Base-by-base conservation (phyloP, 2,329 filamentous ascomycete genomes). In the Beauveria sp. region DNA sequence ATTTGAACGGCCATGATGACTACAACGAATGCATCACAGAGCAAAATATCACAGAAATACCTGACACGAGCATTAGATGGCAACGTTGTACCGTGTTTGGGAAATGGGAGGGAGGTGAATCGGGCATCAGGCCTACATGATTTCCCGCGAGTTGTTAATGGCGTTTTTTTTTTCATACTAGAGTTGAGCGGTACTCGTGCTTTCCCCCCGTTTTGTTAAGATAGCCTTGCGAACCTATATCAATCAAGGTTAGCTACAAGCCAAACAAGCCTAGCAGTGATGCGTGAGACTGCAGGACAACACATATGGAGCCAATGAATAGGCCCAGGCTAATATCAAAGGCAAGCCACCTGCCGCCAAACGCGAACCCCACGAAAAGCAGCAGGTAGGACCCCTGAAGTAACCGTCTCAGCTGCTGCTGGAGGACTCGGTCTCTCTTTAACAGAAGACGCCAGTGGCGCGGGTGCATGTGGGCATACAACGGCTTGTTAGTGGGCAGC, bases 11-110 rank as follows among this genome's bases (percentile, higher is more conserved):
- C 59, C 30, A 55, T 50, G 52, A 61, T 50, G 59, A 61, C 22
- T 55, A 55, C 59, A 61, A 61, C 50, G 52, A 60, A 55, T 55
- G 59, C 59, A 61, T 55, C 52, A 61, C 59, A 61, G 59, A 61
- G 59, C 59, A 61, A 61, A 61, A 37, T 61, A 59, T 59, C 48
- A 59, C 56, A 59, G 56, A 53, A 59, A 34, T 18, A 43, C 56
- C 26, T 22, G 48, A 24, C 56, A 59, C 48, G 56, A 59, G 43
- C 43, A 48, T 41, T 40, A 46, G 24, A 59, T 44, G 56, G 40
- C 56, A 59, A 59, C 48, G 46, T 52, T 59, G 48, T 58, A 50
- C 26, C 55, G 56, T 59, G 56, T 53, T n/a, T 24, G 20, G 56
- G 56, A 28, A 43, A 53, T 53, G 34, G 47, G 56, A 52, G 56